Conservation (phyloP, 139 green algal species). For the Marvania coccoides region DNA sequence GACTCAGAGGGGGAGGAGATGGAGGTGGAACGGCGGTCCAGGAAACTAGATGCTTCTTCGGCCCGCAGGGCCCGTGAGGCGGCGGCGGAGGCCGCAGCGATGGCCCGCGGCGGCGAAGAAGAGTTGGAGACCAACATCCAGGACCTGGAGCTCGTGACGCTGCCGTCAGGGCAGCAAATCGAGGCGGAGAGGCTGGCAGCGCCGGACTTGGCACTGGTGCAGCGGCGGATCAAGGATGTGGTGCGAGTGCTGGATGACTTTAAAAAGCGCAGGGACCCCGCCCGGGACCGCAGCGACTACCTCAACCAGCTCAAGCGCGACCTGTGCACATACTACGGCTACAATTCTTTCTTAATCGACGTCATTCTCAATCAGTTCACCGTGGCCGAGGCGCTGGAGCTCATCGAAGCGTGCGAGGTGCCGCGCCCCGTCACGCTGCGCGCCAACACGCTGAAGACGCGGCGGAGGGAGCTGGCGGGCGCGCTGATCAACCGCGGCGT, state of each 20-base stretch:
- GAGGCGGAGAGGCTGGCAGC: constrained; percentile 35
- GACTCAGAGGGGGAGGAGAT: constrained; percentile 22
- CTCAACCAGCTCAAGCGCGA: constrained; percentile 75
- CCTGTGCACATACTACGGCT: constrained; percentile 87
- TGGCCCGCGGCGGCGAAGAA: constrained; percentile 27
- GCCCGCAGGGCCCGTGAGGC: constrained; percentile 30
- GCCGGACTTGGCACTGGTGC: constrained; percentile 34
- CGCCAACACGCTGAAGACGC: constrained; percentile 91
- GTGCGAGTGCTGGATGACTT: constrained; percentile 79
- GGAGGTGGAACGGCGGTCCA: constrained; percentile 43
- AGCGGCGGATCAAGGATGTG: constrained; percentile 54
- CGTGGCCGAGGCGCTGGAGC: constrained; percentile 66
- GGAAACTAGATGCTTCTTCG: constrained; percentile 40
- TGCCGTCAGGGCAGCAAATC: constrained; percentile 43
- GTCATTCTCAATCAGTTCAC: constrained; percentile 65
- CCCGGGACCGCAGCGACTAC: constrained; percentile 61
- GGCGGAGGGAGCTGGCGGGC: constrained; percentile 85
- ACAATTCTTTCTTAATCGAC: constrained; percentile 94
- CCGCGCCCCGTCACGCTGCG: constrained; percentile 65
- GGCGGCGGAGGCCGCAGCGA: constrained; percentile 44
- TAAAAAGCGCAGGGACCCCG: constrained; percentile 35
- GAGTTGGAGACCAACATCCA: constrained; percentile 56
- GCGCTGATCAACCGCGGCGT: constrained; percentile 94
- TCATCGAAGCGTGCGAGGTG: constrained; percentile 79
- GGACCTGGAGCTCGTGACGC: constrained; percentile 32